Conservation (phyloP, 2,329 filamentous ascomycete genomes). For the Xylariomycetidae sp. region DNA sequence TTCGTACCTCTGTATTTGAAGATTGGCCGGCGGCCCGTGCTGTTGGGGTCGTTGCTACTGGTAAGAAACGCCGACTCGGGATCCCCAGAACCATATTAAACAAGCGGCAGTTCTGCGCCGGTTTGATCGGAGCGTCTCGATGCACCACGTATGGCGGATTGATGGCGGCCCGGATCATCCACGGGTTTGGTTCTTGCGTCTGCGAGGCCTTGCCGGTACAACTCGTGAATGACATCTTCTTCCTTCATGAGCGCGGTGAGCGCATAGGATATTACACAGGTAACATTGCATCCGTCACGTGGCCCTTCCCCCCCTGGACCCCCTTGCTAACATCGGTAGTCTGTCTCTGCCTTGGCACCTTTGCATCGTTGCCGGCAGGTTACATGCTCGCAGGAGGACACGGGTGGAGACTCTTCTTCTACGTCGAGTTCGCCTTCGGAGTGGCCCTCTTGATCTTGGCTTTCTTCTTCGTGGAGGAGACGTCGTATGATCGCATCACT, state of each 20-base stretch:
- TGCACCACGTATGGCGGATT: slow-evolving; percentile 30
- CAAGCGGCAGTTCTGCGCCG: slow-evolving; percentile 30
- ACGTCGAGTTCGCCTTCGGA: slow-evolving; percentile 53
- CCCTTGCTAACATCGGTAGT: slow-evolving; percentile 25
- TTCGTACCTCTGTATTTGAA: slow-evolving; percentile 53
- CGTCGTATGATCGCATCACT: slow-evolving; percentile 34
- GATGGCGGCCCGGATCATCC: slow-evolving; percentile 35
- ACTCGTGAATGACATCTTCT: slow-evolving; percentile 41
- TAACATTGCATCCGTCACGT: slow-evolving; percentile 13
- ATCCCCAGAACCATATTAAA: not conserved
- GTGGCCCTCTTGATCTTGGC: slow-evolving; percentile 36
- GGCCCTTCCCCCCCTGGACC: slow-evolving; percentile 4
- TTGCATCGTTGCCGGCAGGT: slow-evolving; percentile 51
- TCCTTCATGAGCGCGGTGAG: slow-evolving; percentile 42
- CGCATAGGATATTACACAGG: slow-evolving; percentile 55
- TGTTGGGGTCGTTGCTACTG: slow-evolving; percentile 34
- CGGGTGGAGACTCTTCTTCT: slow-evolving; percentile 56
- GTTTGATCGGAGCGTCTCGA: slow-evolving; percentile 34
- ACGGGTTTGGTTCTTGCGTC: slow-evolving; percentile 35
- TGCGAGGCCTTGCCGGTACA: slow-evolving; percentile 40
- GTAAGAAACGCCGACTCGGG: slow-evolving; percentile 15
- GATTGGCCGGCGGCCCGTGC: slow-evolving; percentile 36
- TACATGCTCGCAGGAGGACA: slow-evolving; percentile 55
- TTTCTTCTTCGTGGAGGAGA: slow-evolving; percentile 49
- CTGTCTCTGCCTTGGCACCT: slow-evolving; percentile 49